phyloP scores from a whole-genome alignment of 257 asterid genomes.

The Nicotiana tomentosiformis region DNA sequence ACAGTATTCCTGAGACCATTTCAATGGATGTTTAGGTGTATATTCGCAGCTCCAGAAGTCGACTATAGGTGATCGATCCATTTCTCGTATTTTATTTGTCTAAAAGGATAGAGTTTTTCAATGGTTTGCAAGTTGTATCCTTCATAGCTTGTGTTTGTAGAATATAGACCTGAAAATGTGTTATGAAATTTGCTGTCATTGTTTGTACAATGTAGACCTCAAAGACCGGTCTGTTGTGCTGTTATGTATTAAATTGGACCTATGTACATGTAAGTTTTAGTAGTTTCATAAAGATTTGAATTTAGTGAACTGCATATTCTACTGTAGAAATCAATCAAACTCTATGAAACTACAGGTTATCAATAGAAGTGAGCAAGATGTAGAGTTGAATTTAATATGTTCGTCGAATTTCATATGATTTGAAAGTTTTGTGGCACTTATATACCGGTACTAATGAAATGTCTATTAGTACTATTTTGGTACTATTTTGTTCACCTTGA shows the following conservation, averaged over 20 bases:
- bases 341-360: no score
- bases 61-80: conserved; percentile 17
- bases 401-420: no score
- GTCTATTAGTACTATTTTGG: no score
- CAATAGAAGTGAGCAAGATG: no score
- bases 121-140: conserved; percentile 1
- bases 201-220: conserved; percentile 7
- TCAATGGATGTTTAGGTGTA: conserved; percentile 59
- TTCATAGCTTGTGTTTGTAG: neutral
- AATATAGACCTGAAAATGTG: neutral
- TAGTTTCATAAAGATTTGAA: neutral
- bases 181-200: neutral
- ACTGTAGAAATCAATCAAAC: neutral
- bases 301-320: neutral
- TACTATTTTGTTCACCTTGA: neutral
- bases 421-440: no score
- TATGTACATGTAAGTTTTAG: neutral
- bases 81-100: neutral
- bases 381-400: no score
- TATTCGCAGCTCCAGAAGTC: conserved; percentile 29
- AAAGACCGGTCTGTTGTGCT: conserved; percentile 1
- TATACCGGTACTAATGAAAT: no score
- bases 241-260: conserved; percentile 10
- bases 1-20: conserved; percentile 53
- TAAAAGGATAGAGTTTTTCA: neutral